Evolutionary conservation across 305 asterid genomes (phyloP), one percentile per base, ranked within the genome.

Genomic region (Nicotiana rustica): DNA sequence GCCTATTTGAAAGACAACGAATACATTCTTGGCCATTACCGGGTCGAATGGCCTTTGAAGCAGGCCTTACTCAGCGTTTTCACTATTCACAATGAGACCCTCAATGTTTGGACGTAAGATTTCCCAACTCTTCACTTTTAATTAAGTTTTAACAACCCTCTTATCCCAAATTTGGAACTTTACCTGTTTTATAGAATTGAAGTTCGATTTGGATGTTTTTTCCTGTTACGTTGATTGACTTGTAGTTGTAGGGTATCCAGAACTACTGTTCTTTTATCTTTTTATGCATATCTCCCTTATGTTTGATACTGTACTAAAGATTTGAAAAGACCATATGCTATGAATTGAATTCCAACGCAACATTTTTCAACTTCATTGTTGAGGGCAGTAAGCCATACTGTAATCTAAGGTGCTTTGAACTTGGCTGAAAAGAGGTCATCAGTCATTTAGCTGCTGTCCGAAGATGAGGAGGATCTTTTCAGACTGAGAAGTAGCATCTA

Each of bases 41-140:
- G 99, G 68, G 59, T 93, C 13, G 98, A 95, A 82, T 96, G 99
- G 98, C 98, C 99, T 73, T 86, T 96, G 87, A 93, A 89, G 88
- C 97, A 93, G 81, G 87, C 79, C 64, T 82, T 96, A 81, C 93
- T 95, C 77, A 96, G 99, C 88, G 85, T 92, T 25, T 96, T 96
- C 78, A 84, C 92, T 81, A 92, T 96, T 89, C 98, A 95, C 86
- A 96, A 96, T 67, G 99, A 96, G 92, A 95, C 99, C 82, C 95
- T 96, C 83, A 96, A 96, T 66, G 92, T 96, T 82, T 96, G 98
- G 99, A 95, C 99, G 98, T 93, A 92, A 90, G 98, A 29, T 19
- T 82, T 66, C 65, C 17, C n/a, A 80, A 15, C 13, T 25, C 67
- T 52, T 83, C 19, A 47, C 41, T 71, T 49, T 73, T 52, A 12